phyloP scores from a whole-genome alignment of 108 stramenopile genomes.

The Poteriospumella lacustris region DNA sequence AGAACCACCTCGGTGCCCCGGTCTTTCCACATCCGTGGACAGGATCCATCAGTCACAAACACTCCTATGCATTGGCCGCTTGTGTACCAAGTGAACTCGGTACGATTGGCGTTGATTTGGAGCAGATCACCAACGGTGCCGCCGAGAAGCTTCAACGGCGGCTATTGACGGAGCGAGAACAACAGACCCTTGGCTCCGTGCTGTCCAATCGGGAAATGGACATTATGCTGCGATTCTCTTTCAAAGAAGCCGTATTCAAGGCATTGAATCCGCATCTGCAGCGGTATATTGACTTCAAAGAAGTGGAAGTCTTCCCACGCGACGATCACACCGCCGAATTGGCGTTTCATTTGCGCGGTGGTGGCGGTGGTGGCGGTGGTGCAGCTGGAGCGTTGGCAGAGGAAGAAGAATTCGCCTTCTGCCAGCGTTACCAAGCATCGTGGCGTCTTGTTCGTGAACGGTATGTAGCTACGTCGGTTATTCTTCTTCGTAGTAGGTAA shows the following conservation, averaged over 20 bases:
- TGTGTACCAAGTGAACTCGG: not conserved
- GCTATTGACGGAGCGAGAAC: not conserved
- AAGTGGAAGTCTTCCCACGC: constrained; percentile 18
- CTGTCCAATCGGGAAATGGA: not conserved
- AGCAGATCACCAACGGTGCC: not conserved
- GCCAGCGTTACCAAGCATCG: too few species aligned
- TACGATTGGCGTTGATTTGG: not conserved
- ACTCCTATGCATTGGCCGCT: not conserved
- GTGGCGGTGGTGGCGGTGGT: too few species aligned
- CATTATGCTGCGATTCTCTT: constrained; percentile 17
- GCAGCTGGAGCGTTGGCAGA: too few species aligned
- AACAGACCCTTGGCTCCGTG: not conserved
- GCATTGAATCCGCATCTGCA: not conserved
- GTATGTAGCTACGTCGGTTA: too few species aligned
- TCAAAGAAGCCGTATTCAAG: constrained; percentile 26
- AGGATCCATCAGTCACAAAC: not conserved
- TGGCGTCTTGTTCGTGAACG: too few species aligned
- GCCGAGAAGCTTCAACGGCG: not conserved
- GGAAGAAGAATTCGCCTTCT: too few species aligned
- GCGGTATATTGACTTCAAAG: constrained; percentile 17
- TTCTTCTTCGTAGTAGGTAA: too few species aligned
- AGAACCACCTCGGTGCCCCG: not conserved
- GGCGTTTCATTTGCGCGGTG: not conserved
- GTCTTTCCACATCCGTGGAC: not conserved
- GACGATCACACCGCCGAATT: not conserved